Base-by-base conservation (phyloP, 2,329 filamentous ascomycete genomes). In the Pyrenophora seminiperda region DNA sequence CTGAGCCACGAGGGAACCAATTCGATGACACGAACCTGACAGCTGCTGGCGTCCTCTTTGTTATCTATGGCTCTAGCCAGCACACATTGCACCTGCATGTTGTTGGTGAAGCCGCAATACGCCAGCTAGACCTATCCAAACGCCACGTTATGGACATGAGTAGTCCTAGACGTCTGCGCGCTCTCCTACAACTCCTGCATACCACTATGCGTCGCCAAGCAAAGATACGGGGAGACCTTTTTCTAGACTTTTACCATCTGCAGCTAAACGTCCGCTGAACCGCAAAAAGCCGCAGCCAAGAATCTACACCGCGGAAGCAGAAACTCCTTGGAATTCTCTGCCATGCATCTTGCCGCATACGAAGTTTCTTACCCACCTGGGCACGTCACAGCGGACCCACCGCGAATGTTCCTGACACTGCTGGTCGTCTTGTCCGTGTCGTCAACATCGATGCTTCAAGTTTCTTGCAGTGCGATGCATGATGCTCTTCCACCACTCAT, bases 201-300 rank as follows among this genome's bases (percentile, higher is more conserved):
- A 53, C 49, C 44, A 56, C 45, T 49, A 57, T 61, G 47, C 53
- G 47, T 19, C 14, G 22, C 52, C 61, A 60, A 59, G 56, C 63
- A 67, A 52, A 47, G 44, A 54, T 30, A 63, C 47, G 53, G 56
- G 48, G 48, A 55, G 41, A 48, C 50, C 46, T 56, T 40, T 58
- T 65, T 64, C 57, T 66, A 65, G 63, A 58, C 55, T 57, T 27
- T 53, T 55, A 49, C n/a, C 54, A 54, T 52, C 58, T 63, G 63
- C 60, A 61, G 39, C 60, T 61, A 58, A 42, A 54, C 47, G 29
- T 41, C 50, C 29, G 42, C 39, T 60, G 60, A 61, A 59, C 62
- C 61, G 60, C 52, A 40, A 43, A 34, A 65, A 65, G 53, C 58
- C 58, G 63, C 52, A 49, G 61, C 61, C 59, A 60, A 63, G 56